Percentiles rank a stretch among this genome's conserved stretches.
Conservation (phyloP, 73 alveolate genomes). For the Strombidium stylifer region DNA sequence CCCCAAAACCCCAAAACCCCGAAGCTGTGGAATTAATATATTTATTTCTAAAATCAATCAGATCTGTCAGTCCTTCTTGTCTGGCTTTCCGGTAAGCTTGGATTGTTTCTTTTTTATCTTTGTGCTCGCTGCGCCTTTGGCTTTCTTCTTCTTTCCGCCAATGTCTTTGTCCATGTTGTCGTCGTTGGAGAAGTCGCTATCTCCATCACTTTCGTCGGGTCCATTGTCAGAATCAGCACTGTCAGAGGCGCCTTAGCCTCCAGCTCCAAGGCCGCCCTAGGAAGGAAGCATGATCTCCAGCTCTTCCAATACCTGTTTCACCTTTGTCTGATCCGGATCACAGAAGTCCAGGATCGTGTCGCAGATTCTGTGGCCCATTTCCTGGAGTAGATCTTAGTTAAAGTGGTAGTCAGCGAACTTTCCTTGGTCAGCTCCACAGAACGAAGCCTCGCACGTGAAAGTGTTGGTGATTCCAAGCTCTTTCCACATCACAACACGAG, state of each 20-base stretch:
- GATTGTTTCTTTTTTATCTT: no score
- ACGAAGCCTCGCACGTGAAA: slow-evolving; percentile 64
- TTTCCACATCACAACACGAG: slow-evolving; percentile 59
- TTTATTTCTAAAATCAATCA: no score
- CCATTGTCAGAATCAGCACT: no score
- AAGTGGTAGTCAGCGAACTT: slow-evolving; percentile 86
- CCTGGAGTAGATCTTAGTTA: slow-evolving; percentile 74
- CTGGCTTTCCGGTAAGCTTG: no score
- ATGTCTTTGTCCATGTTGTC: no score
- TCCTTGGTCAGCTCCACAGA: slow-evolving; percentile 70
- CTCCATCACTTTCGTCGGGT: slow-evolving; percentile 55
- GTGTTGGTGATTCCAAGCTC: slow-evolving; percentile 55
- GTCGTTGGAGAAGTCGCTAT: slow-evolving; percentile 2
- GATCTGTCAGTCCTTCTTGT: no score
- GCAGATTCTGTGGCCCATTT: slow-evolving; percentile 83
- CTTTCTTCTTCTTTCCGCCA: no score
- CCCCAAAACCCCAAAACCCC: no score
- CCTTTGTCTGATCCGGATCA: slow-evolving; percentile 88
- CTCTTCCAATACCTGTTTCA: slow-evolving; percentile 60
- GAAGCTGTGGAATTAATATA: no score
- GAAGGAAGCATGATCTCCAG: slow-evolving; percentile 57
- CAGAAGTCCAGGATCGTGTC: slow-evolving; percentile 85
- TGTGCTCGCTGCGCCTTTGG: no score
- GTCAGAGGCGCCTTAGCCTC: no score
- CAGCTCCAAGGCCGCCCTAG: no score